Evolutionary conservation across 805 yeast species (phyloP).

Genomic region (Zygotorulaspora sp.): DNA sequence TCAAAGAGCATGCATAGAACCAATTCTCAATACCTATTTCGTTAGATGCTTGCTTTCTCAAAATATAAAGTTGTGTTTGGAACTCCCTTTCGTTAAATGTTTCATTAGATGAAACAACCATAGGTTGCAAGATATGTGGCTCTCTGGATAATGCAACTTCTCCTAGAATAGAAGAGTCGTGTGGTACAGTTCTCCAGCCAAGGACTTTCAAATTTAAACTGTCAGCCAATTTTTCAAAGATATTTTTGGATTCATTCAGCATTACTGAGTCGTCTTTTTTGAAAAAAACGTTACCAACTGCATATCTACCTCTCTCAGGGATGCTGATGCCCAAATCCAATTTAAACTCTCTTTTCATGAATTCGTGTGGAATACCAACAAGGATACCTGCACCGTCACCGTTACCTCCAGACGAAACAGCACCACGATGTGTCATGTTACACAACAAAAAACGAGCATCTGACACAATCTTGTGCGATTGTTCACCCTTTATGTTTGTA

Average conservation of each 20-base stretch:
- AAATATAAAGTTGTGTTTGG: constrained; percentile 76
- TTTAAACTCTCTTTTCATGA: constrained; percentile 78
- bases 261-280: constrained; percentile 64
- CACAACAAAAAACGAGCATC: constrained; percentile 85
- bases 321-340: constrained; percentile 60
- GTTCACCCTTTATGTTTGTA: constrained; percentile 83
- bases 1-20: constrained; percentile 93
- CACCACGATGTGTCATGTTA: constrained; percentile 99
- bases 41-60: constrained; percentile 86
- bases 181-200: constrained; percentile 95
- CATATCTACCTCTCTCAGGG: constrained; percentile 83
- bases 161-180: constrained; percentile 89
- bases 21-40: constrained; percentile 92
- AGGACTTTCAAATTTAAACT: constrained; percentile 75
- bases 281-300: constrained; percentile 92
- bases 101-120: constrained; percentile 53
- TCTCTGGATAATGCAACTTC: constrained; percentile 93
- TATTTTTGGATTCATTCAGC: constrained; percentile 61
- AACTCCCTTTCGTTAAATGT: constrained; percentile 51
- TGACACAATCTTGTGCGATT: constrained; percentile 86
- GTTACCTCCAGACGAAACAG: constrained; percentile 93
- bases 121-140: constrained; percentile 88
- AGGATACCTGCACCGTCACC: constrained; percentile 99
- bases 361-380: constrained; percentile 86
- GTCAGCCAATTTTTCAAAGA: constrained; percentile 77